A percentile compares a stretch with the other conserved stretches of the same genome.
phyloP scores from a whole-genome alignment of 148 eudicot genomes.

The Nyssa sinensis region DNA sequence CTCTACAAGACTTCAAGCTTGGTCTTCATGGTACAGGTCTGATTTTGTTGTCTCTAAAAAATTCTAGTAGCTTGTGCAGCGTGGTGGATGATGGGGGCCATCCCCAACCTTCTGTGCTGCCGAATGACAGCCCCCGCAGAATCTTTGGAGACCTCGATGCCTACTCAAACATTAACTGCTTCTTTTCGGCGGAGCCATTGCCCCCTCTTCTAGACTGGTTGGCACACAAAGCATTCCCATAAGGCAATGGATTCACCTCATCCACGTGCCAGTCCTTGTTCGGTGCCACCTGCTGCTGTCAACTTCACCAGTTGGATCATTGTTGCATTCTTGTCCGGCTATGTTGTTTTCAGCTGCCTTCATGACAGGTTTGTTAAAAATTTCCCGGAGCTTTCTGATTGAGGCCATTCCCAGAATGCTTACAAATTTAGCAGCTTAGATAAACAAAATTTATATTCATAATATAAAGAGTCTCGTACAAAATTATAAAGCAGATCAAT shows the following conservation, averaged over 20 bases:
- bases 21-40: conserved; percentile 61
- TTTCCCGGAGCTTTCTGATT: too few species aligned
- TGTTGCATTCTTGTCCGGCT: conserved; percentile 62
- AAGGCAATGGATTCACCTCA: conserved; percentile 41
- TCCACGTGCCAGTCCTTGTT: conserved; percentile 65
- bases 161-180: conserved; percentile 51
- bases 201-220: conserved; percentile 52
- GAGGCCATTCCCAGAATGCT: too few species aligned
- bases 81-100: conserved; percentile 72
- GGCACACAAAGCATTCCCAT: conserved; percentile 47
- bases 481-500: too few species aligned
- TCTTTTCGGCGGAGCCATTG: conserved; percentile 54
- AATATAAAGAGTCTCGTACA: too few species aligned
- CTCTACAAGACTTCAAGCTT: conserved; percentile 42
- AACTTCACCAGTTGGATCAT: conserved; percentile 79
- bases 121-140: conserved; percentile 59
- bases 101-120: conserved; percentile 51
- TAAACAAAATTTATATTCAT: too few species aligned
- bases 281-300: conserved; percentile 64
- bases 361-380: too few species aligned
- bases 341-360: conserved; percentile 40
- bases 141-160: conserved; percentile 68
- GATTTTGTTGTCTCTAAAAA: not conserved
- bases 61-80: conserved; percentile 25
- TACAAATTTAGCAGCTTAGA: too few species aligned